These are phyloP conservation scores for Talaromyces stipitatus DNA, from an alignment of 495 filamentous ascomycete species.

Conservation along the genomic window DNA sequence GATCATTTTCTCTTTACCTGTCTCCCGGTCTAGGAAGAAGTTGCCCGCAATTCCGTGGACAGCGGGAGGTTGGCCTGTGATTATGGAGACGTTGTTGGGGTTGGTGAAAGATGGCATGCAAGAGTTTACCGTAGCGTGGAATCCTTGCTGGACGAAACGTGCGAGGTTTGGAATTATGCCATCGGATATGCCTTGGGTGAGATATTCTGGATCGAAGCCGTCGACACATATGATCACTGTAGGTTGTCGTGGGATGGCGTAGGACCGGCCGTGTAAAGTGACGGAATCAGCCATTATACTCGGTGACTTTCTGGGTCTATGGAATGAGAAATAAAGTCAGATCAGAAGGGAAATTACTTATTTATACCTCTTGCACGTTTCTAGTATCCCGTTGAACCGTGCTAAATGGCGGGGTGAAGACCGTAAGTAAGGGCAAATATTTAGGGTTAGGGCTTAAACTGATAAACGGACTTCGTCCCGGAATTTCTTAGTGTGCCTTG, in stretches of 20 bases:
- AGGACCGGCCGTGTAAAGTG: constrained; percentile 4
- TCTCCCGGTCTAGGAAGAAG: constrained; percentile 19
- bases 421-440: no score
- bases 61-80: constrained; percentile 13
- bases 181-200: constrained; percentile 9
- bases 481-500: no score
- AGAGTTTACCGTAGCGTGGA: constrained; percentile 13
- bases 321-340: no score
- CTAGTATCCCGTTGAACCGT: no score
- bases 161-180: constrained; percentile 16
- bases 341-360: no score
- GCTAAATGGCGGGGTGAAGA: no score
- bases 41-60: constrained; percentile 20
- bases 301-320: no score
- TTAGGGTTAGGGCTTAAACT: no score
- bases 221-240: constrained; percentile 20
- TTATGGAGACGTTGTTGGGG: constrained; percentile 18
- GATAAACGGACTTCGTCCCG: no score
- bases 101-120: constrained; percentile 22
- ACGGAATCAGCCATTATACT: not conserved
- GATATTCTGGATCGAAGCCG: constrained; percentile 22
- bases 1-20: constrained; percentile 19
- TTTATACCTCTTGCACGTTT: no score
- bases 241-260: constrained; percentile 6
- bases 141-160: constrained; percentile 10